Base-by-base conservation (phyloP, 371 early-diverging fungal species). In the Amoeboaphelidium protococcarum region DNA sequence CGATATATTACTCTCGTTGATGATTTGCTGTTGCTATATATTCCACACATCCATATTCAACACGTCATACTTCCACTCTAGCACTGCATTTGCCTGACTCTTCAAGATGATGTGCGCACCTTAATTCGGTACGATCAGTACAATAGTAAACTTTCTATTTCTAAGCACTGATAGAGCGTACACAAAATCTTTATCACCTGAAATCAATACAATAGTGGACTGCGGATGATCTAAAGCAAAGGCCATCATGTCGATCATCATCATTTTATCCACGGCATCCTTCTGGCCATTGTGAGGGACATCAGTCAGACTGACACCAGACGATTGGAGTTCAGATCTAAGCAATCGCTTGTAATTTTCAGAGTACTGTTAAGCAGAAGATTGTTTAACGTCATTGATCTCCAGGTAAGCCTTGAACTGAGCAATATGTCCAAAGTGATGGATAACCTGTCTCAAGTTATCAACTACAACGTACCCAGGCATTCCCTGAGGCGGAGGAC, bases 231-330 rank as follows among this genome's bases (percentile, higher is more conserved):
- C 54, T 4, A 54, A 37, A 0, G 48, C 47, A 42, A 47, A 54
- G 16, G 54, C 21, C 2, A 54, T 23, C 54, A 54, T 50, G 31
- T 54, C 54, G 0, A 54, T 52, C 4, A 54, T 20, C 10, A 54
- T 54, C 54, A 54, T 54, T 42, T 54, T 54, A 31, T 54, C 54
- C 13, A 52, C 54, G n/a, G 54, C 51, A 47, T 54, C 54, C 26
- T 54, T 54, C 25, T 48, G 1, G 0, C 44, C 26, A 46, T 54
- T 54, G 43, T 54, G 54, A 6, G 54, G 54, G 13, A 44, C 40
- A 47, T 54, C 54, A 23, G 40, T 54, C 40, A 54, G 23, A 3
- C 42, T 42, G n/a, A 50, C 47, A 22, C 54, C 54, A 16, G 42
- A 41, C 1, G 47, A 43, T 44, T 54, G 54, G 21, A 54, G 26